Evolutionary conservation across 768 basidiomycete species (phyloP).

Genomic region (Guyanaporus albipodus): DNA sequence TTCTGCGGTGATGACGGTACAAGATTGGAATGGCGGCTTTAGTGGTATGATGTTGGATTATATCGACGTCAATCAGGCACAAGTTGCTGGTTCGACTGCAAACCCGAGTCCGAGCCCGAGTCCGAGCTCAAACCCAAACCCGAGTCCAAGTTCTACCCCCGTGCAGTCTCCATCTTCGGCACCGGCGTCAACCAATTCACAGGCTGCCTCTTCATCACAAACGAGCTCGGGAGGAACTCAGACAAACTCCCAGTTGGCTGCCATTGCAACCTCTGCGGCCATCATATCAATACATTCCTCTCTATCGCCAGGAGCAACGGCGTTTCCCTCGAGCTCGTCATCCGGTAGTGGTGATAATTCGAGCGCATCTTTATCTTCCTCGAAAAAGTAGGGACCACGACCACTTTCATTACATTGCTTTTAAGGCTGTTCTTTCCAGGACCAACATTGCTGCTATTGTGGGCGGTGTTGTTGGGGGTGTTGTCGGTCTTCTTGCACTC

Average conservation of each 20-base stretch:
- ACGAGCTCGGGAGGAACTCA: slow-evolving; percentile 1
- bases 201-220: slow-evolving; percentile 1
- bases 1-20: slow-evolving; percentile 22
- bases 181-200: background rate
- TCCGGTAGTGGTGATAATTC: slow-evolving; percentile 2
- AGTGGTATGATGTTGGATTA: slow-evolving; percentile 32
- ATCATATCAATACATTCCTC: slow-evolving; percentile 4
- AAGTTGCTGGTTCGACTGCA: slow-evolving; percentile 6
- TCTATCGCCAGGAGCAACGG: slow-evolving; percentile 4
- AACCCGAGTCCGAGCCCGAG: background rate
- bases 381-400: slow-evolving; percentile 11
- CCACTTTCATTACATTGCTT: background rate
- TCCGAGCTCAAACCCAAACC: background rate
- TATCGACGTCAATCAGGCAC: slow-evolving; percentile 22
- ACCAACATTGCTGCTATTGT: slow-evolving; percentile 10
- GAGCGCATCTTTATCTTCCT: background rate
- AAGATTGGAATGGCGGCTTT: slow-evolving; percentile 21
- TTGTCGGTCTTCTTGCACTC: slow-evolving; percentile 13
- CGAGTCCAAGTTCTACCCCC: slow-evolving; percentile 1
- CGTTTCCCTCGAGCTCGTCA: slow-evolving; percentile 11
- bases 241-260: background rate
- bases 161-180: slow-evolving; percentile 7
- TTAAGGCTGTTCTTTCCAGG: slow-evolving; percentile 7
- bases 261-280: background rate
- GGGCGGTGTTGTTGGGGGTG: slow-evolving; percentile 20